These are phyloP conservation scores for Neurospora sp. DNA, from an alignment of 495 filamentous ascomycete genomes.

Conservation along the genomic window DNA sequence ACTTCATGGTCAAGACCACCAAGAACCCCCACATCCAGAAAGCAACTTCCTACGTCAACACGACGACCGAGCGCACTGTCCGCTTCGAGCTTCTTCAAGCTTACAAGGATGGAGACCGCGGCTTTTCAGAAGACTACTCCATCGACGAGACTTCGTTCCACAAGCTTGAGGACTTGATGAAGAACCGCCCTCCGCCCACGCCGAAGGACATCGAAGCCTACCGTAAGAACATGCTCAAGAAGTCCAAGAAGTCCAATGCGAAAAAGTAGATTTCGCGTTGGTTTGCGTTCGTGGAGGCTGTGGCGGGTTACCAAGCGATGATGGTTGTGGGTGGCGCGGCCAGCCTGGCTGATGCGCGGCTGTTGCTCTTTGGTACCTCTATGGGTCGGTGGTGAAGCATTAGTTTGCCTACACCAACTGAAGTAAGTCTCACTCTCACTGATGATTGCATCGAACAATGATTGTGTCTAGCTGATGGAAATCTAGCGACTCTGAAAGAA, in stretches of 20 bases:
- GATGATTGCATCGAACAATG: not conserved
- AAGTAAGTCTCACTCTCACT: not conserved
- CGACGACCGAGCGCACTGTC: not conserved
- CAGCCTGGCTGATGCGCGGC: not conserved
- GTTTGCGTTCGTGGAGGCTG: not conserved
- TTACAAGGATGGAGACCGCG: not conserved
- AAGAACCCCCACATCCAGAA: not conserved
- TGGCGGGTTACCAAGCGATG: not conserved
- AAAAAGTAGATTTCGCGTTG: not conserved
- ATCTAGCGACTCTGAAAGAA: not conserved
- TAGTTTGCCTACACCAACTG: not conserved
- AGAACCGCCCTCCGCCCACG: not conserved
- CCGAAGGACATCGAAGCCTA: not conserved
- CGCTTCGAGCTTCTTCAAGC: not conserved
- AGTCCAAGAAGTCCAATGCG: not conserved
- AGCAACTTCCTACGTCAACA: not conserved
- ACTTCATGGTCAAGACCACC: not conserved
- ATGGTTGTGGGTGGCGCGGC: not conserved
- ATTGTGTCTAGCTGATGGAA: not conserved
- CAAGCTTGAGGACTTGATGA: not conserved
- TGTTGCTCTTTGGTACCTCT: not conserved
- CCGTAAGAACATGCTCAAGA: not conserved
- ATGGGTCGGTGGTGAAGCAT: not conserved
- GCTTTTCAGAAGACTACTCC: not conserved
- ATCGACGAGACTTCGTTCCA: not conserved